Base-by-base conservation (phyloP, 2,329 filamentous ascomycete genomes). In the Ustilaginoidea virens region DNA sequence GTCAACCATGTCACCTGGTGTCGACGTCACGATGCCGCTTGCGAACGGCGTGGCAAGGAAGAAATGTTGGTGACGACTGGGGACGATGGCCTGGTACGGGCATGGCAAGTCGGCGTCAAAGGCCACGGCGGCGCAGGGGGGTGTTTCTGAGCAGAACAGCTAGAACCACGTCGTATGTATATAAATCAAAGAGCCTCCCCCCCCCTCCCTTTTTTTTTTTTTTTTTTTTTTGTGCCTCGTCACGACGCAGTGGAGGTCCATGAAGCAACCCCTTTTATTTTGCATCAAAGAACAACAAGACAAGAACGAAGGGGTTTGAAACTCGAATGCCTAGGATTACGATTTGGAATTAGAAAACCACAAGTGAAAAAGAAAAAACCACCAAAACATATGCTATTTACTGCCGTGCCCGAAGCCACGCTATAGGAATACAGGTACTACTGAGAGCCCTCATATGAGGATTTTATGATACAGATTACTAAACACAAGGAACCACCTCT, bases 1-100 rank as follows among this genome's bases (percentile, higher is more conserved):
- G 67, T 96, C 38, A 98, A 98, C 45, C 85, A 94, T 52, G 68
- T 90, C 27, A 74, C 71, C 2, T 98, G 90, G 90, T 85, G 83
- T 39, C 70, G 66, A 41, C 66, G 86, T 33, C 79, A 72, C 33
- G 85, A 93, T 48, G 62, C 63, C 28, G 75, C 59, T 1, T 53
- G 55, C 2, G 64, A 64, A 46, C 61, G 55, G 36, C 63, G 52
- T 30, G 61, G 63, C 4, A 51, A 60, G 15, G 82, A 93, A 43
- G 87, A 96, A 55, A 78, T 94, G 49, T 61, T 98, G 26, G 61
- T 96, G 13, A 90, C 80, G 11, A 93, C 86, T 1, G 90, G 87
- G 1, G 90, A 98, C 49, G 86, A 96, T 53, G 90, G 90, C 0
- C 63, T 79, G 29, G 79, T 94, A 17, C 77, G 78, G 45, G 74